Evolutionary conservation across 768 basidiomycete species (phyloP).

Genomic region (Boletus subcaerulescens): DNA sequence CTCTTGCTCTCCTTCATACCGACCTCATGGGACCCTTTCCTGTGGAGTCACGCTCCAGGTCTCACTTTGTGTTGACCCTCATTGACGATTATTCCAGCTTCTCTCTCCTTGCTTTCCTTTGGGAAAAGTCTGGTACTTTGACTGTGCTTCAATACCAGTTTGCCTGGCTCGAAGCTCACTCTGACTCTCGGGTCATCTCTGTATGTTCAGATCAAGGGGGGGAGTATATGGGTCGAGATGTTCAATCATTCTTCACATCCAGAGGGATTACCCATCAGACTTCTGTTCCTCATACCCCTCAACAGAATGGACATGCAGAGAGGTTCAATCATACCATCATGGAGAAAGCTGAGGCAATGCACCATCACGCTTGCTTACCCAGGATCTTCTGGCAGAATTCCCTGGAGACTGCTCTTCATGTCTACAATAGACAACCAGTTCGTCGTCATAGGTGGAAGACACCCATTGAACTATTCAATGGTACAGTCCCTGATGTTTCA

Average conservation of each 20-base stretch:
- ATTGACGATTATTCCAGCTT: background rate
- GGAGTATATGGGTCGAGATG: background rate
- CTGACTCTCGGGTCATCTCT: background rate
- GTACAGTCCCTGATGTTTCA: no score
- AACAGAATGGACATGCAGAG: background rate
- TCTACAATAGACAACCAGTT: no score
- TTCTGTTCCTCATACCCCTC: background rate
- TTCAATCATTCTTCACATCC: background rate
- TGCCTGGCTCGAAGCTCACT: background rate
- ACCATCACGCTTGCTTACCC: no score
- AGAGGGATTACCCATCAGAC: background rate
- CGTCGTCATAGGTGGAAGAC: no score
- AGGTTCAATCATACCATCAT: no score
- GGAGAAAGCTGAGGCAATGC: background rate
- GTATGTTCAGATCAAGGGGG: background rate
- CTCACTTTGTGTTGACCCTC: background rate
- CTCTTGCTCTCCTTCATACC: background rate
- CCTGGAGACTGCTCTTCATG: no score
- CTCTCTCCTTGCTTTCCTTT: background rate
- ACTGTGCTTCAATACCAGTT: background rate
- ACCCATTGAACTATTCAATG: no score
- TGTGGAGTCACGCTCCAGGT: background rate
- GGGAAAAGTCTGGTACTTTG: background rate
- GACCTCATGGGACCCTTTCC: background rate
- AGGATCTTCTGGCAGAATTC: no score